Evolutionary conservation across 2,329 filamentous ascomycete species (phyloP), one percentile per base, ranked within the genome.

Genomic region (Allantophomopsis lycopodina): DNA sequence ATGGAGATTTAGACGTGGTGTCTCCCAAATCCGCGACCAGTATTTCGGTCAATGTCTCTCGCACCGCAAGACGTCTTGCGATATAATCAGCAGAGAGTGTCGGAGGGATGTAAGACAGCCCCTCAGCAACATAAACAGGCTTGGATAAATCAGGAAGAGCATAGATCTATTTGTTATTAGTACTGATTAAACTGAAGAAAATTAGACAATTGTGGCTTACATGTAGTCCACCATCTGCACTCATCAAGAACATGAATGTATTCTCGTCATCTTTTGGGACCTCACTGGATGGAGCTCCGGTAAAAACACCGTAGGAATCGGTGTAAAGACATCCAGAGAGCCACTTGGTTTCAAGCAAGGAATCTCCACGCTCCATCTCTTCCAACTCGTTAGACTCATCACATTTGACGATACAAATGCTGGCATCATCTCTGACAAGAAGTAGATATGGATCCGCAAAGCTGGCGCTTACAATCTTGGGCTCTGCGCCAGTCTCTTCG

Each of bases 371-470:
- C 35, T 83, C 75, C 3, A 94, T 60, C 54, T 94, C 84, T 54
- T 94, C 88, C 2, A 96, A 65, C 50, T 98, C 91, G 35, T 84
- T 80, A 51, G 76, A 83, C 35, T 74, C 75, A 51, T 88, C 85
- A 32, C 88, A 83, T 52, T 85, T 75, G 35, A 87, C 79, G 32
- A 96, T 64, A 41, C 84, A 76, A 6, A 87, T 69, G 44, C 83
- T 91, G 5, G 75, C 77, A 56, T 98, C 87, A 46, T 94, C 86
- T 41, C 86, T 73, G 15, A 94, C 63, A 12, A 96, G 70, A 2
- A 94, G 64, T 11, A 98, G 60, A 53, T 87, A 95, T 0, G 86
- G 86, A 49, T 96, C 89, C 15, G 75, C 75, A 50, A 96, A 88
- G 55, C 83, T 93, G 31, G 84, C 82, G 51, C 77, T 82, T 35